Base-by-base conservation (phyloP, 352 stramenopile genomes). In the Pythium biforme region DNA sequence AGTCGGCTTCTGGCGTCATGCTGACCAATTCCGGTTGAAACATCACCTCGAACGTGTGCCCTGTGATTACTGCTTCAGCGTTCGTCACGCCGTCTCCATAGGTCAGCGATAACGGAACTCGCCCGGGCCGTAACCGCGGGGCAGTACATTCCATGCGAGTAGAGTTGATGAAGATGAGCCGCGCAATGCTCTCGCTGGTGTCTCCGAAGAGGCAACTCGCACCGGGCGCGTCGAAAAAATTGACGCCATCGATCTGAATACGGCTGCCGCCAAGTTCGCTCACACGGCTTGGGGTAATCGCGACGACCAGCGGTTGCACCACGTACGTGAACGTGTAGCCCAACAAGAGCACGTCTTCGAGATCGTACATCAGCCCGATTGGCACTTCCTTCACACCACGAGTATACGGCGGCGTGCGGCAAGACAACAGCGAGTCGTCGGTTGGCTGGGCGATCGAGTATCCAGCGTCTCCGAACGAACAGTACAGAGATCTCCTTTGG, bases 301-400 rank as follows among this genome's bases (percentile, higher is more conserved):
- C 49, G 25, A 61, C 2, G 37, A 72, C 6, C 34, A 58, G 65
- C 7, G 58, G 65, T 17, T 29, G 12, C 0, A 10, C 17, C 1
- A 52, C 54, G 29, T 64, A 72, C 25, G 54, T 29, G 15, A 72
- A 72, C n/a, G 37, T 31, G 20, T 64, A 64, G 0, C 59, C 58
- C 0, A 27, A 53, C 9, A 40, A 19, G 19, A 64, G 19, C 3
- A 67, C 39, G 33, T 72, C 65, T 6, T 46, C 39, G 4, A 39
- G 58, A 40, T 64, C 43, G 22, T 54, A 49, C 8, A 67, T 31
- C 0, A 72, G 27, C 3, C 55, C 55, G 17, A 72, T 20, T 12
- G 43, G n/a, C 19, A 66, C 56, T 10, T 6, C 17, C 19, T 37
- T 50, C 3, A 47, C 19, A 22, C 58, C 64, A 12, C 31, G 7